These are phyloP conservation scores for Sparassis latifolia DNA, from an alignment of 1,284 basidiomycete genomes.

Conservation along the genomic window DNA sequence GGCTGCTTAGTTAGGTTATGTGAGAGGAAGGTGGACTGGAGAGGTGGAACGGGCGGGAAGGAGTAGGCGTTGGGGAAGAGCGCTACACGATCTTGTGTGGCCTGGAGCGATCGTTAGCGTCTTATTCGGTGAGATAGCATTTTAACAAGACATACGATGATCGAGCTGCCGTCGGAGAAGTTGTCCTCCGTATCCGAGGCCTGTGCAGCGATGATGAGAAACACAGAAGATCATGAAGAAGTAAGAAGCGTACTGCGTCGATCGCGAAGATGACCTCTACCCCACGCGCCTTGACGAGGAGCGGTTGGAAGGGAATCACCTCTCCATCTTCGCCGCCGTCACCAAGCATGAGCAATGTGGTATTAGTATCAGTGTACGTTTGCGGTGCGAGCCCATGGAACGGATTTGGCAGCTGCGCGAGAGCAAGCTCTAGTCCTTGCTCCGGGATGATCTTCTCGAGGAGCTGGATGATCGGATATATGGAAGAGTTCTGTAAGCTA, in stretches of 20 bases:
- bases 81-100: conserved; percentile 32
- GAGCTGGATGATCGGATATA: conserved; percentile 20
- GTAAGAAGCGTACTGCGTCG: conserved; percentile 33
- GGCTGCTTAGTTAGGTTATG: conserved; percentile 31
- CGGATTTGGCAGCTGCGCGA: conserved; percentile 32
- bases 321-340: conserved; percentile 40
- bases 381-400: conserved; percentile 33
- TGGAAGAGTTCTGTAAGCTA: conserved; percentile 14
- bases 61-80: conserved; percentile 32
- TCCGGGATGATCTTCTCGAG: conserved; percentile 22
- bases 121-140: not conserved
- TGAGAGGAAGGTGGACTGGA: conserved; percentile 23
- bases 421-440: conserved; percentile 20
- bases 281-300: conserved; percentile 43
- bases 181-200: conserved; percentile 22
- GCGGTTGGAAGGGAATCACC: conserved; percentile 44
- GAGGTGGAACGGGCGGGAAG: conserved; percentile 35
- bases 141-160: conserved; percentile 30
- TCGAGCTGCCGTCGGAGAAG: conserved; percentile 33
- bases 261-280: conserved; percentile 49
- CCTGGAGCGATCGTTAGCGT: conserved; percentile 16
- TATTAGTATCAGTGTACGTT: conserved; percentile 31
- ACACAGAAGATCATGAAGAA: no score
- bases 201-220: conserved; percentile 13
- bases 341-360: conserved; percentile 28